Evolutionary conservation across 495 filamentous ascomycete genomes (phyloP), one percentile per base, ranked within the genome.

Genomic region (Penicillium fimorum): DNA sequence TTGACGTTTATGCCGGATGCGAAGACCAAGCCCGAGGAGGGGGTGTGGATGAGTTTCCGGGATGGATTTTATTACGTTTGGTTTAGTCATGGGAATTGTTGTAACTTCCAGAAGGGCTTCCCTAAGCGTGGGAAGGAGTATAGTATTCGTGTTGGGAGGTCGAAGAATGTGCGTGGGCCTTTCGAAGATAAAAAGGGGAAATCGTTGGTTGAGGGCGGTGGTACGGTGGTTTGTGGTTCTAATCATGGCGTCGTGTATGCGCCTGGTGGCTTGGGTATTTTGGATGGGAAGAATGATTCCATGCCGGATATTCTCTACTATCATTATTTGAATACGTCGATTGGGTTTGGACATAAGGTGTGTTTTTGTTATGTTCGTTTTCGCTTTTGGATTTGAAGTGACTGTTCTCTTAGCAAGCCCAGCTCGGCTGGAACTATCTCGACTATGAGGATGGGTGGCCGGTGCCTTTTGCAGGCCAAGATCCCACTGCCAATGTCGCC

Each of bases 51-150:
- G 61, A 86, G 79, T 68, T 82, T 79, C 53, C 60, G 76, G 10
- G 76, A 73, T 0, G 74, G 66, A 0, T 90, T 83, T 50, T 91
- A 87, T 57, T 91, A 90, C 60, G 65, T 87, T 2, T 90, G 89
- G 76, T 89, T 84, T 66, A 87, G 82, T 52, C 75, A 80, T 38
- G 88, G 89, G 2, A 64, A 75, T 11, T 92, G 89, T 72, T 92
- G 89, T 63, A 75, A 76, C 3, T 84, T 84, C 53, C 69, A 76
- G 33, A 58, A 52, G 15, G 60, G 57, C 20, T 75, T 73, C 35
- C 87, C 88, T 0, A 62, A 70, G 0, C 59, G 70, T 0, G 86
- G 87, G 0, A 66, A 74, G 8, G 89, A 91, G 76, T 91, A 90
- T 58, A 71, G 67, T 50, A 76, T 81, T 42, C 73, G 71, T 0